Evolutionary conservation across 164 flowering plant genomes (phyloP).

Genomic region (Saururus chinensis): DNA sequence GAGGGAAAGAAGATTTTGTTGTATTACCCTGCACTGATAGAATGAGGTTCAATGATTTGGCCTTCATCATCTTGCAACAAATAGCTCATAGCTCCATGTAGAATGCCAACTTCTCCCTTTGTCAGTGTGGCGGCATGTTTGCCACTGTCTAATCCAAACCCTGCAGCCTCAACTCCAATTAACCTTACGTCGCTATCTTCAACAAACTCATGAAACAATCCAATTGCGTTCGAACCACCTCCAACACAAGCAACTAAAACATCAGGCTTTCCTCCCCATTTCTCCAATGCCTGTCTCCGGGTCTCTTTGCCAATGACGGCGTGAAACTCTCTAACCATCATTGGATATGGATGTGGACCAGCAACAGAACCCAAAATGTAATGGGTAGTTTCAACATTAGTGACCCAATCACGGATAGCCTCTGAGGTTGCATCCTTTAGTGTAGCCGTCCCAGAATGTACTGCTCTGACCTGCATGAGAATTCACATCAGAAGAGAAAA

Average conservation of each 20-base stretch:
- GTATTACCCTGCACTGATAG: conserved; percentile 77
- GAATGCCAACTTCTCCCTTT: conserved; percentile 73
- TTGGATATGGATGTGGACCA: conserved; percentile 92
- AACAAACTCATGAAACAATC: conserved; percentile 79
- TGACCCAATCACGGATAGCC: conserved; percentile 88
- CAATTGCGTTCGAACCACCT: conserved; percentile 93
- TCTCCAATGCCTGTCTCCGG: conserved; percentile 68
- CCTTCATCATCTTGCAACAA: conserved; percentile 79
- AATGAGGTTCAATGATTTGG: conserved; percentile 81
- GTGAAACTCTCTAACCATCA: conserved; percentile 96
- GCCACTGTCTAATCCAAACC: conserved; percentile 80
- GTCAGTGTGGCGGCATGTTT: conserved; percentile 87
- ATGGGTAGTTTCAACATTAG: conserved; percentile 82
- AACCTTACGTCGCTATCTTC: conserved; percentile 61
- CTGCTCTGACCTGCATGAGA: conserved; percentile 25
- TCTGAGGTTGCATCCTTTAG: conserved; percentile 88
- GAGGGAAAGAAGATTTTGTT: neutral
- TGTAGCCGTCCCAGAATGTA: conserved; percentile 87
- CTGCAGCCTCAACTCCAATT: conserved; percentile 89
- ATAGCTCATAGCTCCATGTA: conserved; percentile 89
- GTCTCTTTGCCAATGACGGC: conserved; percentile 89
- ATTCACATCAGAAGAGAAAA: neutral
- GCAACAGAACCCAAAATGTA: conserved; percentile 90
- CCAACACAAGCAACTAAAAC: conserved; percentile 87
- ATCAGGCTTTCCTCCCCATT: conserved; percentile 90